Base-by-base conservation (phyloP, 306 rosid genomes). In the Lotus japonicus region DNA sequence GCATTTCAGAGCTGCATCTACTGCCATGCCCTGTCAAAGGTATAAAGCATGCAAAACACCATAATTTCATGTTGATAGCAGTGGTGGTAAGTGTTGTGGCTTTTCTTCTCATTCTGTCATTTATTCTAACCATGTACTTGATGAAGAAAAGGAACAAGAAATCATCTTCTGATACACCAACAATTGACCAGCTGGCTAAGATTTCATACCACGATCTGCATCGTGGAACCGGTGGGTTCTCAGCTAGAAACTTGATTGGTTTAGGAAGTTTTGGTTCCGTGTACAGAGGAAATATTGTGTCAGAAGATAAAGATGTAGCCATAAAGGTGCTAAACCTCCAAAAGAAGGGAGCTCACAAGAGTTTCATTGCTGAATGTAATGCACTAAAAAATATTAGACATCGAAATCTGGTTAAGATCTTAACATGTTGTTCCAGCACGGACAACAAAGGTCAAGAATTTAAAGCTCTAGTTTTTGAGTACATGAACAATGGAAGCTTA, bases 241-340 rank as follows among this genome's bases (percentile, higher is more conserved):
- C 42, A 0, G 2, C 2, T 9, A 9, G 11, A 38, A 43, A 63
- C 55, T 63, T 63, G 68, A 44, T 63, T 6, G 65, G 65, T 0
- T 36, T 15, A 2, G 65, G 65, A 59, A 11, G 11, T 18, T 59
- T 59, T 36, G 46, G 65, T 0, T 36, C 49, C 9, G 65, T 59
- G 15, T 59, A 59, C 7, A 59, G 17, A 44, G 68, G 38, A 16
- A 65, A 39, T 26, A 8, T 64, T 19, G 60, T 4, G 13, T 23
- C 53, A 7, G 54, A 63, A 33, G 66, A 72, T 7, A 38, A 2
- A 12, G 2, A 15, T 5, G 50, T 73, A 54, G 72, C 72, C 9
- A 39, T 73, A 7, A 73, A 73, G 12, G 72, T 66, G 7, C 10
- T 75, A 0, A 75, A 58, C 11, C 80, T 75, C 26, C 64, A 75